Evolutionary conservation across 495 filamentous ascomycete genomes (phyloP).

Genomic region (Usnea hakonensis): DNA sequence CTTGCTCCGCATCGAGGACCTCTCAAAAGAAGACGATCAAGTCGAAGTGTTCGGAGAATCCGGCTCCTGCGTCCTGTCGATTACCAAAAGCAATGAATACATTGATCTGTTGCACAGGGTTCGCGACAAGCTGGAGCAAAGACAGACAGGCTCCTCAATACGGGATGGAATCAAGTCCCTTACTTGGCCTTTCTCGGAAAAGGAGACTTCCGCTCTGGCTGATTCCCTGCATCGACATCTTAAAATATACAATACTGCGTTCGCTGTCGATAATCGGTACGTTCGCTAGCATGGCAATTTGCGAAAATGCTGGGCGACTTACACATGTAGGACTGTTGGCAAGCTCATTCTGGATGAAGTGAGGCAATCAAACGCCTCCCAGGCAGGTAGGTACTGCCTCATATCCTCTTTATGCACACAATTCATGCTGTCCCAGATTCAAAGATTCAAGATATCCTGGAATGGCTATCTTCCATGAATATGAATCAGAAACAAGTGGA

Average conservation of each 20-base stretch:
- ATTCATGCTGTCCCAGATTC: neutral
- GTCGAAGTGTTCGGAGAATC: neutral
- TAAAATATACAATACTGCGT: neutral
- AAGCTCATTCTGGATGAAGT: slow-evolving; percentile 5
- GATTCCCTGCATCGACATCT: slow-evolving; percentile 7
- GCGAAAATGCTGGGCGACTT: neutral
- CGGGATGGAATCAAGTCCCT: neutral
- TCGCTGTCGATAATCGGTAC: neutral
- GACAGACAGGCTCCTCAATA: neutral
- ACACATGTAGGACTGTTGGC: neutral
- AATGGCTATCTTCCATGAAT: slow-evolving; percentile 8
- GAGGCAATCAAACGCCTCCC: neutral
- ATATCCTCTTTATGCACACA: neutral
- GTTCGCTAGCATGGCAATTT: neutral
- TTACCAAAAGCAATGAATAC: slow-evolving; percentile 1
- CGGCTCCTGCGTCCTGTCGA: neutral
- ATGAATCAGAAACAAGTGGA: slow-evolving; percentile 11
- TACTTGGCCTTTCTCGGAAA: slow-evolving; percentile 9
- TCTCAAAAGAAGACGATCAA: neutral
- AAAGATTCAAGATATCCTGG: neutral
- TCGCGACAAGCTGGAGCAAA: neutral
- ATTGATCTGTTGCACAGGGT: neutral
- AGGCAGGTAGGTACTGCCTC: neutral
- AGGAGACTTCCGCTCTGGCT: neutral
- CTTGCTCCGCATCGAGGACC: neutral